Evolutionary conservation across 2,329 filamentous ascomycete genomes (phyloP), one percentile per base, ranked within the genome.

Genomic region (Parascedosporium putredinis): DNA sequence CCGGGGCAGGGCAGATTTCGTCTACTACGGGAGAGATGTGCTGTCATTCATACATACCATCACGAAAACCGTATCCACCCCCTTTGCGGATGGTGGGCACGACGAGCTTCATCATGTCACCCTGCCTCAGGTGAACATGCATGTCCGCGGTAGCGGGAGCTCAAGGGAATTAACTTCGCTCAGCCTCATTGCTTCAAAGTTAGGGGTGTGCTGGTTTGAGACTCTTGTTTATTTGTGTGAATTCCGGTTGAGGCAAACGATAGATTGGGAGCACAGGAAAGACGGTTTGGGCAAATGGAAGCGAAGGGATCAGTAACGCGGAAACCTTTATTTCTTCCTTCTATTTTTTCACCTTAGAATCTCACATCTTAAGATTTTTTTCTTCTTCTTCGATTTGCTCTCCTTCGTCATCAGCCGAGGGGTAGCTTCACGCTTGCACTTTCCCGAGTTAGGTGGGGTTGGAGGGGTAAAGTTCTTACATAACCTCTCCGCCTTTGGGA

Each of bases 91-190:
- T 64, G 16, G 70, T 71, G 33, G 73, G 73, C 42, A 67, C 68
- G 20, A 77, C 74, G 29, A 73, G 59, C 52, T 79, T 69, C 74
- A 83, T 81, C 71, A 81, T 76, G 52, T 75, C 70, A 18, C 76
- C 83, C 63, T 87, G 79, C 25, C 84, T 78, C 56, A 88, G 70
- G 64, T 88, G 84, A 58, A 87, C 83, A 58, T 83, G 80, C 66
- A 84, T 79, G 64, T 86, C 82, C 48, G 81, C 81, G 53, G 79
- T 71, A 20, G 81, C 73, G 80, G 79, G 58, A 86, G 71, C 67
- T 79, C 73, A 40, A 75, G 53, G 29, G 60, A 57, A 31, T 69
- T 55, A 18, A 59, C 59, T 20, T 58, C 55, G 52, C 62, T 66
- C 25, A 69, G 55, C 25, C 66, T 61, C 63, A 68, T 67, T 44